A percentile compares a stretch with the other conserved stretches of the same genome.
phyloP scores from a whole-genome alignment of 495 filamentous ascomycete species.

The Aspergillus saccharolyticus region DNA sequence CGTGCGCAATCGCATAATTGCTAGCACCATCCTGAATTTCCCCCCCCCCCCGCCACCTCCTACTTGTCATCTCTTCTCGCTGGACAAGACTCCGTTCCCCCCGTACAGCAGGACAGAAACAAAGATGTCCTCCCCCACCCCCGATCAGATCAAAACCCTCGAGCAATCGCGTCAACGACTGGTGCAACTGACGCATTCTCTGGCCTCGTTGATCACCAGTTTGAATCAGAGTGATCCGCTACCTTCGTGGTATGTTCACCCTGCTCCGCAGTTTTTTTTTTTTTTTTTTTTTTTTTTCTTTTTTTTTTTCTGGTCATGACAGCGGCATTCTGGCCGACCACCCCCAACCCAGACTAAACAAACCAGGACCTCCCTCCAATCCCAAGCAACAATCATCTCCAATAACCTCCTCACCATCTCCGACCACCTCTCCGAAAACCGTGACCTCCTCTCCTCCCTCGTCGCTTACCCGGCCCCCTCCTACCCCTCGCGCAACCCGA shows the following conservation, averaged over 20 bases:
- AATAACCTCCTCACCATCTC: slow-evolving; percentile 57
- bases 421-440: slow-evolving; percentile 51
- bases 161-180: slow-evolving; percentile 72
- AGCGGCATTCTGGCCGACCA: no score
- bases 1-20: no score
- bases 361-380: slow-evolving; percentile 62
- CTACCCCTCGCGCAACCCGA: slow-evolving; percentile 68
- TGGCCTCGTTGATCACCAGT: slow-evolving; percentile 55
- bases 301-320: no score
- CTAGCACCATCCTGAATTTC: not conserved
- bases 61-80: no score
- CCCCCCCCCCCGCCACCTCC: no score
- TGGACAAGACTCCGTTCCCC: no score
- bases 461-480: slow-evolving; percentile 70
- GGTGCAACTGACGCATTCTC: slow-evolving; percentile 59
- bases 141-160: slow-evolving; percentile 65
- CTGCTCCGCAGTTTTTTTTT: not conserved
- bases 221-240: slow-evolving; percentile 52
- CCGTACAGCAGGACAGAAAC: not conserved
- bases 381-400: slow-evolving; percentile 59
- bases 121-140: slow-evolving; percentile 32
- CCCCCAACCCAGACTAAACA: not conserved
- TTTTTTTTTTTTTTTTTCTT: no score
- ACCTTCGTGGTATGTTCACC: slow-evolving; percentile 50
- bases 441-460: slow-evolving; percentile 55